phyloP scores from a whole-genome alignment of 352 stramenopile species.

The Phytophthora tubulina region DNA sequence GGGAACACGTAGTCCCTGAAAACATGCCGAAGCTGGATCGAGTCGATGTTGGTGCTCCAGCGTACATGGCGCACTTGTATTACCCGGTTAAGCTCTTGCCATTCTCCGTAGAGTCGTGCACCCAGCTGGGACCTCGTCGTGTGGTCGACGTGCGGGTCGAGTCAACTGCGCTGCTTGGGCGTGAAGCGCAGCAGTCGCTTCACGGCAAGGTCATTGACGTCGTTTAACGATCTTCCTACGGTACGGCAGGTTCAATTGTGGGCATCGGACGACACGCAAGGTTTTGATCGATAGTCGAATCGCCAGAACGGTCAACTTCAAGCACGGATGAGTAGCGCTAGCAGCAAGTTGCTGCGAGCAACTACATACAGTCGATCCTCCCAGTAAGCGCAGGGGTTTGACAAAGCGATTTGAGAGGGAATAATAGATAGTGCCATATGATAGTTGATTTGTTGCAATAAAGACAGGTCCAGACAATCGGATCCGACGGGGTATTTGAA shows the following conservation, averaged over 20 bases:
- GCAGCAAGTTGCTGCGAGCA: too few species aligned
- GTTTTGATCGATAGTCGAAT: slow-evolving; percentile 22
- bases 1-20: too few species aligned
- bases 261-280: slow-evolving; percentile 39
- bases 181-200: not conserved
- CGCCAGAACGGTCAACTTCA: slow-evolving; percentile 38
- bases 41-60: not conserved
- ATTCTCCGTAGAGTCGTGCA: not conserved
- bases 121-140: slow-evolving; percentile 5
- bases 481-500: too few species aligned
- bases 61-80: not conserved
- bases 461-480: too few species aligned
- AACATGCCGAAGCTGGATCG: too few species aligned
- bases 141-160: slow-evolving; percentile 1
- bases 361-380: too few species aligned
- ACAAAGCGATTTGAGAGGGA: too few species aligned
- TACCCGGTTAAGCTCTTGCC: not conserved
- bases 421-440: too few species aligned
- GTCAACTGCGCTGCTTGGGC: slow-evolving; percentile 13
- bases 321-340: slow-evolving; percentile 21
- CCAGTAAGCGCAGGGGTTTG: too few species aligned
- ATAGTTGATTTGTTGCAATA: too few species aligned
- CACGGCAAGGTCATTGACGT: not conserved
- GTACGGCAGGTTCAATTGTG: slow-evolving; percentile 22
- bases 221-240: slow-evolving; percentile 21